Evolutionary conservation across 306 rosid species (phyloP).

Genomic region (Lathyrus aphaca): DNA sequence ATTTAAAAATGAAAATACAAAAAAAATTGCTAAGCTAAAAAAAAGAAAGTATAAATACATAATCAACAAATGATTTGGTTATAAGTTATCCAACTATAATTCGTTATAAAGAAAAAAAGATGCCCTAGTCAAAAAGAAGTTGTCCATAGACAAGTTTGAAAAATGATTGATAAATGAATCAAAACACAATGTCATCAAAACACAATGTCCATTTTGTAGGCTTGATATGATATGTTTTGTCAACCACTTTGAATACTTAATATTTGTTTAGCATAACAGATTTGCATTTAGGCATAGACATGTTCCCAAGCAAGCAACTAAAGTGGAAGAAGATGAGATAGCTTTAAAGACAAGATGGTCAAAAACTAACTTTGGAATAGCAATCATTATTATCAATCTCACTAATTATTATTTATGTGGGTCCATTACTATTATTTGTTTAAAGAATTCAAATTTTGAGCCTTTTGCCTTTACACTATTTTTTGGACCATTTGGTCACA

Average conservation of each 20-base stretch:
- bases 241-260: conserved; percentile 33
- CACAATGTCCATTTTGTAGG: background rate
- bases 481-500: conserved; percentile 27
- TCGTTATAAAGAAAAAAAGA: no score
- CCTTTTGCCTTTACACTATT: conserved; percentile 14
- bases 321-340: conserved; percentile 14
- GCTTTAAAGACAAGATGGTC: conserved; percentile 14
- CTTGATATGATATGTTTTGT: conserved; percentile 29
- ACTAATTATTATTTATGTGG: conserved; percentile 30
- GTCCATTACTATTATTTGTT: conserved; percentile 10
- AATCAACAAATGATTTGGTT: no score
- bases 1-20: no score
- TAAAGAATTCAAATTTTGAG: background rate
- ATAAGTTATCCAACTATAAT: no score
- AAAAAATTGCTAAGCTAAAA: no score
- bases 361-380: conserved; percentile 12
- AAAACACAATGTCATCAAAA: background rate
- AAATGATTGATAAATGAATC: background rate
- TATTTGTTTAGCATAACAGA: background rate
- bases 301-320: conserved; percentile 38
- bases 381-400: background rate
- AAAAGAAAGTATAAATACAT: no score
- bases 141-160: background rate
- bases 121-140: background rate
- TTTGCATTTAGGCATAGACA: conserved; percentile 21